Evolutionary conservation across 306 rosid genomes (phyloP), one percentile per base, ranked within the genome.

Genomic region (Lathyrus sativus): DNA sequence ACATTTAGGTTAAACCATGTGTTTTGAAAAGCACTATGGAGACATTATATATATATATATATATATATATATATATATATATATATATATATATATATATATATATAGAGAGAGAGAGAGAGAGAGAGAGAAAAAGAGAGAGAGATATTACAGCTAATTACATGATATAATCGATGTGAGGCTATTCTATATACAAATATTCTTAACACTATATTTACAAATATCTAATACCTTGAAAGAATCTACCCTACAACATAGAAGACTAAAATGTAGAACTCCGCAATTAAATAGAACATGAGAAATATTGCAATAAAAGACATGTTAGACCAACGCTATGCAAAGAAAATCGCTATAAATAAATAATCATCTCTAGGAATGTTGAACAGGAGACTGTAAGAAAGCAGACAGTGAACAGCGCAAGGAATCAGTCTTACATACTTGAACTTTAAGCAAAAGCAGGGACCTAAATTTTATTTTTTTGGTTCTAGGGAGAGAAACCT

Each of bases 231-330:
- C n/a, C n/a, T 33, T 33, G 38, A 46, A 28, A 9, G 10, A 35
- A 62, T 66, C 6, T 46, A 5, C 14, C 35, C 31, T 39, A 60
- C 49, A 41, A 69, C 28, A 57, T 45, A 62, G 44, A 70, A 29
- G 50, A 65, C 10, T 38, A n/a, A 60, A n/a, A 60, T 12, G 10
- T 35, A 43, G 22, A 14, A 10, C 66, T 60, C 39, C 37, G 67
- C 73, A 74, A 48, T 41, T 60, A 74, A 58, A 18, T 45, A 24
- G 42, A 45, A 55, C 17, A 55, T 11, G 35, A 28, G 63, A 59
- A 15, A 17, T 39, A 41, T 28, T 59, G 46, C 2, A 17, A 13
- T 49, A 59, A 8, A 56, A 35, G 45, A 14, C 22, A 74, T 56
- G 67, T 19, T 31, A 31, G 15, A 58, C 31, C 46, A 48, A 31